These are phyloP conservation scores for Diaporthe citriasiana DNA, from an alignment of 2,329 filamentous ascomycete genomes.

Conservation along the genomic window DNA sequence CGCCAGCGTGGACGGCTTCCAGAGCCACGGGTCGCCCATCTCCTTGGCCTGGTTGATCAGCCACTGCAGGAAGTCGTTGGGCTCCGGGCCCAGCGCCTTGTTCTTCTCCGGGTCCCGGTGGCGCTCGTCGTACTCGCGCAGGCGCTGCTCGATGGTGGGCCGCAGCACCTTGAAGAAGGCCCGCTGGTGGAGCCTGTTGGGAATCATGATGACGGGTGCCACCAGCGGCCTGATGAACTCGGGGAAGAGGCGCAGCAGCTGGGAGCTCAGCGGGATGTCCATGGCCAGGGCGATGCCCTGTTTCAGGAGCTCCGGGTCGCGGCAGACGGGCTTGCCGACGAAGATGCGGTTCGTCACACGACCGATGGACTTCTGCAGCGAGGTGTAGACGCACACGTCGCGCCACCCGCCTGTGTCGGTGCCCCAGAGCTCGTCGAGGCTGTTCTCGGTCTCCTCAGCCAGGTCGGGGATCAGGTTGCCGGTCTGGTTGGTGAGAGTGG, in stretches of 20 bases:
- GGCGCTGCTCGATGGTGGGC: slow-evolving; percentile 45
- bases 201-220: slow-evolving; percentile 43
- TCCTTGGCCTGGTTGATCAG: slow-evolving; percentile 37
- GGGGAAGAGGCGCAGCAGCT: slow-evolving; percentile 44
- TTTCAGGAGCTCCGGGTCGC: slow-evolving; percentile 39
- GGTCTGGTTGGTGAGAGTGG: slow-evolving; percentile 51
- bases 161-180: slow-evolving; percentile 42
- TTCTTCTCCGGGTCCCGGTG: slow-evolving; percentile 39
- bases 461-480: slow-evolving; percentile 49
- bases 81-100: slow-evolving; percentile 37
- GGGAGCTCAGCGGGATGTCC: slow-evolving; percentile 42
- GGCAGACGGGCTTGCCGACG: slow-evolving; percentile 50
- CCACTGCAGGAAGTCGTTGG: slow-evolving; percentile 45
- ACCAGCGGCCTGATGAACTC: slow-evolving; percentile 42
- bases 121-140: slow-evolving; percentile 41
- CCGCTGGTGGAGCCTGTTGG: slow-evolving; percentile 44
- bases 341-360: slow-evolving; percentile 51
- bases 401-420: slow-evolving; percentile 48
- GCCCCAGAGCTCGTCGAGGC: slow-evolving; percentile 51
- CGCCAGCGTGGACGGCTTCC: slow-evolving; percentile 27
- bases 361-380: slow-evolving; percentile 50
- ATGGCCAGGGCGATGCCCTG: slow-evolving; percentile 38
- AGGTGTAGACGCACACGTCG: slow-evolving; percentile 53
- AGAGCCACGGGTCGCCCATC: slow-evolving; percentile 30
- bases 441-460: slow-evolving; percentile 50